Percentiles rank a stretch among this genome's conserved stretches.
Conservation (phyloP, 257 asterid species). For the Solanum chmielewskii region DNA sequence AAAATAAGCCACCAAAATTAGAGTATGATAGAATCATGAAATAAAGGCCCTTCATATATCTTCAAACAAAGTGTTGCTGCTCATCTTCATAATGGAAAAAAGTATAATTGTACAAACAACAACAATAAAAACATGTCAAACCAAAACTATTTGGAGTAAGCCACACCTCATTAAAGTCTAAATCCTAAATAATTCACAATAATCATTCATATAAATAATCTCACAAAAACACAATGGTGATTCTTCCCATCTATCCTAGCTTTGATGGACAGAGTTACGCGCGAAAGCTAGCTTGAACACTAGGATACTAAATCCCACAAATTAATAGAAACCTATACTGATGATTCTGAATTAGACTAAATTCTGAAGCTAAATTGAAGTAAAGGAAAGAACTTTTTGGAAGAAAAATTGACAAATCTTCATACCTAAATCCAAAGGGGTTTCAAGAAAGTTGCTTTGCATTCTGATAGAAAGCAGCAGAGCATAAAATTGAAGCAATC, state of each 20-base stretch:
- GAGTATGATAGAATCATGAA: not conserved
- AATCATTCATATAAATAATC: not conserved
- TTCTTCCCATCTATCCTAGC: not conserved
- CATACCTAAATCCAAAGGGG: conserved; percentile 2
- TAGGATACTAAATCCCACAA: not conserved
- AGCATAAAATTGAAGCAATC: conserved; percentile 78
- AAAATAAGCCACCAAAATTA: not conserved
- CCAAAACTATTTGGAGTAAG: not conserved
- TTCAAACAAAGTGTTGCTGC: not conserved
- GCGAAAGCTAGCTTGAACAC: not conserved
- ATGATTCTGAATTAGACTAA: not conserved
- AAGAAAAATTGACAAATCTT: not conserved
- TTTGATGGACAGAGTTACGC: not conserved
- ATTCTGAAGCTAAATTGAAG: not conserved
- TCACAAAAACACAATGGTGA: not conserved
- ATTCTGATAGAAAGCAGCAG: conserved; percentile 85
- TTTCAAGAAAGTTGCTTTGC: conserved; percentile 64
- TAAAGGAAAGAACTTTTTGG: not conserved
- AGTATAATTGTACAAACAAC: not conserved
- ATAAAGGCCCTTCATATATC: not conserved
- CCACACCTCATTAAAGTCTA: not conserved
- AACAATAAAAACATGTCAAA: not conserved
- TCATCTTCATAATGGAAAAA: not conserved
- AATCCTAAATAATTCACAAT: not conserved
- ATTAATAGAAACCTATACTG: not conserved